Base-by-base conservation (phyloP, 129 eudicot species). In the Flaveria robusta region DNA sequence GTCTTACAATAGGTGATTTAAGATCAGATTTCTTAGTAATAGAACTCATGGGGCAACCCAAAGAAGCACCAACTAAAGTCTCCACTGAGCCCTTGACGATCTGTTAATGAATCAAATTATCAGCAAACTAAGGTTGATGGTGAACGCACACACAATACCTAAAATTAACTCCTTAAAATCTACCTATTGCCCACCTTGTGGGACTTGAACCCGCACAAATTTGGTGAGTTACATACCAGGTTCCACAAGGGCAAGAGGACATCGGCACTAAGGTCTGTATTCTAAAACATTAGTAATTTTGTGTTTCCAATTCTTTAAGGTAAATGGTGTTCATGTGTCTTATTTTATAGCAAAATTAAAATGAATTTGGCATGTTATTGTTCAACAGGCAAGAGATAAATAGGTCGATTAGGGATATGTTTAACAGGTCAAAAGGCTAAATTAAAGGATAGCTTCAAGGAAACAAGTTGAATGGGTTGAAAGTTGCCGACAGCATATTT, bases 21-120 rank as follows among this genome's bases (percentile, higher is more conserved):
- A 82, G 86, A 60, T 79, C 82, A 13, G 76, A 16, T 79, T 85
- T 85, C 37, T 79, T 85, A 42, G 86, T 75, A 26, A 75, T 19
- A 41, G 74, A 85, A 72, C 82, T 75, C 89, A 85, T 82, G 22
- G 84, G 82, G 2, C 80, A 66, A 31, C 86, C 89, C 37, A 67
- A 75, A 70, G 79, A 79, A 50, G 82, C 74, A 72, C 86, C 86
- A 20, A 85, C 80, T 63, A 85, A 72, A 60, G 84, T 85, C 63
- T 82, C 89, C 46, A 84, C 84, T 34, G 85, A 79, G n/a, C 89
- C 89, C 76, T 68, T 85, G 39, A 85, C 89, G 11, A 85, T 74
- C 89, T 85, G 84, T 71, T 68, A 62, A 75, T 70, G 55, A 20
- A 83, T 68, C 76, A 75, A 37, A 29, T 71, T 43, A 60, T 70